A percentile compares a stretch with the other conserved stretches of the same genome.
Evolutionary conservation across 2,329 filamentous ascomycete genomes (phyloP).

Genomic region (Ceratocystis huliohia): DNA sequence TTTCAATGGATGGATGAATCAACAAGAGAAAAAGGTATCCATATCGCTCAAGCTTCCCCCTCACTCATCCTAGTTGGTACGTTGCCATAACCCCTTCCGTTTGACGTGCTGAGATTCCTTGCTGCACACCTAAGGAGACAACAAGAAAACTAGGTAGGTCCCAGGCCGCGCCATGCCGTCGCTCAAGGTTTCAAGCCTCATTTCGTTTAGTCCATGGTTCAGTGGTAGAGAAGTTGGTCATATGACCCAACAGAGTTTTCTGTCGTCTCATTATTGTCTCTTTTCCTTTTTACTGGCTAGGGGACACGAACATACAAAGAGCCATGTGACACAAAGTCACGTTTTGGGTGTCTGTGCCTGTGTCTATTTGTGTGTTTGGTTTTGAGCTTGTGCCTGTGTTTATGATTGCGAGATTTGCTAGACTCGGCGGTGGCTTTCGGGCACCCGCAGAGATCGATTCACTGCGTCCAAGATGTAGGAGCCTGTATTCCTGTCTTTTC

Average conservation of each 20-base stretch:
- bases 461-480: not conserved
- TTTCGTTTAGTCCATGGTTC: constrained; percentile 3
- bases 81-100: not conserved
- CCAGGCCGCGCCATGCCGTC: not conserved
- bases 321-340: constrained; percentile 6
- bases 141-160: not conserved
- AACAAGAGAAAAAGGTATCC: not conserved
- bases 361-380: constrained; percentile 1
- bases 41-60: not conserved
- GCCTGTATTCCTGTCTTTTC: not conserved
- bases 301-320: not conserved
- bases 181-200: constrained; percentile 10
- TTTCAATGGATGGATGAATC: not conserved
- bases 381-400: not conserved
- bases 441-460: not conserved
- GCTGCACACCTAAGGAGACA: constrained; percentile 18
- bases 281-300: not conserved
- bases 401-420: not conserved
- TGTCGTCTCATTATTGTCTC: constrained; percentile 1
- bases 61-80: not conserved
- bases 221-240: constrained; percentile 10
- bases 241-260: constrained; percentile 12
- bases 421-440: not conserved
- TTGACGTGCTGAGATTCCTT: not conserved
- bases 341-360: constrained; percentile 4